Evolutionary conservation across 2,329 filamentous ascomycete species (phyloP).

Genomic region (Tolypocladium endophyticum): DNA sequence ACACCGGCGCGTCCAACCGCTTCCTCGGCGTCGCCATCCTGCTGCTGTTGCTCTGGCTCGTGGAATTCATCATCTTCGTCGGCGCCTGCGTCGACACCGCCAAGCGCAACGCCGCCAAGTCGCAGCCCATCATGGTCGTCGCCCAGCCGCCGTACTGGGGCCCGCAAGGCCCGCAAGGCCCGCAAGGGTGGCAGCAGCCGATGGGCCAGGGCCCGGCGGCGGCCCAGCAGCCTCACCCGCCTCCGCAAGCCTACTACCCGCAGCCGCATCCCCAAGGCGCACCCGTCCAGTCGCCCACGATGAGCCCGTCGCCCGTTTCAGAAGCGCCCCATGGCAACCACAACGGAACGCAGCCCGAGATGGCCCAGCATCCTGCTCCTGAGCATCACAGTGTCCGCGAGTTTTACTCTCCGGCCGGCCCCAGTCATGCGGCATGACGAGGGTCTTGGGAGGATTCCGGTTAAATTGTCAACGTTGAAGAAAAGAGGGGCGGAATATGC

Average conservation of each 20-base stretch:
- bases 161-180: too few relatives aligned
- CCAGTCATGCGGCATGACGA: background rate
- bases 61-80: conserved; percentile 6
- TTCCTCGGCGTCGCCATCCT: background rate
- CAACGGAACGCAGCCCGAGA: background rate
- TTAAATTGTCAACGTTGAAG: background rate
- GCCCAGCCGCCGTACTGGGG: background rate
- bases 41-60: background rate
- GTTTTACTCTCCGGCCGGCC: background rate
- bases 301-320: background rate
- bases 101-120: conserved; percentile 3
- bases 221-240: background rate
- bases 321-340: background rate
- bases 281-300: background rate
- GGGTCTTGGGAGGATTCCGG: background rate
- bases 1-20: background rate
- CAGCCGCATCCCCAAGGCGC: background rate
- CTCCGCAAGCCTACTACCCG: background rate
- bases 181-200: background rate
- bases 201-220: background rate
- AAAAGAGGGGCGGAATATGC: too few relatives aligned
- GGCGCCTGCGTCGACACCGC: conserved; percentile 13
- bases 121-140: background rate
- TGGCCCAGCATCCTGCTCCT: background rate
- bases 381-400: background rate